phyloP scores from a whole-genome alignment of 805 yeast genomes.

The Wickerhamiella shivajii region DNA sequence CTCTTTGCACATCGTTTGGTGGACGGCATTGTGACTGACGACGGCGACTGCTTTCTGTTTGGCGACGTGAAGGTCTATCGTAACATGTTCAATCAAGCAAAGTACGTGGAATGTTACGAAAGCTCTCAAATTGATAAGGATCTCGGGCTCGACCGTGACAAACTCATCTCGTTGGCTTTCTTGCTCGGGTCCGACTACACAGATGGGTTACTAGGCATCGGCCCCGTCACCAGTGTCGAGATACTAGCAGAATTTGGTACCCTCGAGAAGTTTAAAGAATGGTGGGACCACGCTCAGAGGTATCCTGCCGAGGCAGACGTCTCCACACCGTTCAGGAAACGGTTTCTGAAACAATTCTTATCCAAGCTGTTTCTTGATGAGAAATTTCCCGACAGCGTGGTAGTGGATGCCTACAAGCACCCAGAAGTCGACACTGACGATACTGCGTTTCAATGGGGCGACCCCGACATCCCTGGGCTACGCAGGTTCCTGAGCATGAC shows the following conservation, averaged over 20 bases:
- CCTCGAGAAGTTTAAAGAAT: conserved; percentile 29
- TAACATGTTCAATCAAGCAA: conserved; percentile 87
- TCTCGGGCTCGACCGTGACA: conserved; percentile 47
- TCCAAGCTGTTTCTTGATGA: conserved; percentile 43
- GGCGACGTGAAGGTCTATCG: conserved; percentile 75
- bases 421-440: conserved; percentile 80
- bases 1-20: conserved; percentile 53
- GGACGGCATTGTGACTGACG: conserved; percentile 94
- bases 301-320: conserved; percentile 22
- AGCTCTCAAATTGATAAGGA: conserved; percentile 41
- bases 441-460: conserved; percentile 78
- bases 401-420: conserved; percentile 54
- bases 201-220: conserved; percentile 81
- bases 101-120: conserved; percentile 76
- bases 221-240: conserved; percentile 88
- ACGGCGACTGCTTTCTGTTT: conserved; percentile 88
- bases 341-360: conserved; percentile 45
- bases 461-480: conserved; percentile 68
- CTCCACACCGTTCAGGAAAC: conserved; percentile 29
- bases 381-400: conserved; percentile 54
- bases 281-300: conserved; percentile 43
- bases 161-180: conserved; percentile 67
- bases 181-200: conserved; percentile 92
- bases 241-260: conserved; percentile 70
- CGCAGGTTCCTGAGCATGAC: conserved; percentile 52